Percentiles rank a stretch among this genome's conserved stretches.
These are phyloP conservation scores for Vigna trinervia DNA, from an alignment of 306 rosid genomes.

Conservation along the genomic window DNA sequence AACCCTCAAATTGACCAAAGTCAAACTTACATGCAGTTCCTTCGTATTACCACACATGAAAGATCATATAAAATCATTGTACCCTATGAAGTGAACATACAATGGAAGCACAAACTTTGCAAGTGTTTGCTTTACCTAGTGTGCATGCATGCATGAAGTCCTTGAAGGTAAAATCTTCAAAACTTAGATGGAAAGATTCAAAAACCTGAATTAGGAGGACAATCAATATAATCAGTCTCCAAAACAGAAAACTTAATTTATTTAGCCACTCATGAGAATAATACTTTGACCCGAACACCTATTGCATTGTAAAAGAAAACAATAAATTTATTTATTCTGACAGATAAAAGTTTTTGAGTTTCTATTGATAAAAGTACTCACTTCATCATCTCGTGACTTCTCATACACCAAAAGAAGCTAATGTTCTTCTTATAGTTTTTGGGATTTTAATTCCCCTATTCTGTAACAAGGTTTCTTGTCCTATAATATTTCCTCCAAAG, in stretches of 20 bases:
- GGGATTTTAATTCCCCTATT: background rate
- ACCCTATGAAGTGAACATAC: constrained; percentile 15
- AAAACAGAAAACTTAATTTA: constrained; percentile 9
- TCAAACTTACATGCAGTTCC: constrained; percentile 18
- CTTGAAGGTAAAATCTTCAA: constrained; percentile 30
- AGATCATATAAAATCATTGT: constrained; percentile 6
- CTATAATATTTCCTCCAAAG: background rate
- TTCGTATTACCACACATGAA: background rate
- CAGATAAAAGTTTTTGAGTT: background rate
- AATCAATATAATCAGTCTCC: constrained; percentile 31
- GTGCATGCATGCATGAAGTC: too few species aligned
- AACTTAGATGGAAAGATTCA: constrained; percentile 41
- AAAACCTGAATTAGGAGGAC: constrained; percentile 61
- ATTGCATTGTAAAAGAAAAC: constrained; percentile 18
- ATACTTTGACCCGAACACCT: constrained; percentile 5
- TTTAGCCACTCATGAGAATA: background rate
- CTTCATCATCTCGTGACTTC: background rate
- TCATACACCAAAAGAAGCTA: constrained; percentile 5
- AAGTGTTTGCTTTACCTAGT: constrained; percentile 54
- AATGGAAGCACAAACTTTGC: background rate
- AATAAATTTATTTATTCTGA: background rate
- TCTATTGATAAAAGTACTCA: background rate
- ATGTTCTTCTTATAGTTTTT: background rate
- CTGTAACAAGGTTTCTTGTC: constrained; percentile 12
- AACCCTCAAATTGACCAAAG: constrained; percentile 8